Evolutionary conservation across 2,329 filamentous ascomycete genomes (phyloP).

Genomic region (Hortaea werneckii): DNA sequence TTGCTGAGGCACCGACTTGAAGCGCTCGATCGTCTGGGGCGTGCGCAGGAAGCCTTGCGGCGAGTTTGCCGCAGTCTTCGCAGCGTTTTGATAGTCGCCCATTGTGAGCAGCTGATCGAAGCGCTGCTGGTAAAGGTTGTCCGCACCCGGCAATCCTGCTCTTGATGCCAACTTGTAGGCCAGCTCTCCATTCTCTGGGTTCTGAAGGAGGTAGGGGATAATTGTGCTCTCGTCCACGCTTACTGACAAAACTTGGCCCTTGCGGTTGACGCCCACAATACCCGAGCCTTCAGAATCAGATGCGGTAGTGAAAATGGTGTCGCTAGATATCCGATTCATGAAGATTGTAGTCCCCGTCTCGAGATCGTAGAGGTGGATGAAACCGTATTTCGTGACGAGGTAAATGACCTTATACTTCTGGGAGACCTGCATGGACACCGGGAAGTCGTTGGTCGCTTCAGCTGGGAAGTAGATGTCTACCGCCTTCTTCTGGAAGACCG

Average conservation of each 20-base stretch:
- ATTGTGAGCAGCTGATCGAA: constrained; percentile 78
- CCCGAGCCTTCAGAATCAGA: constrained; percentile 74
- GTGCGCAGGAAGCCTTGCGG: constrained; percentile 92
- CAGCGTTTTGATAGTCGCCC: constrained; percentile 77
- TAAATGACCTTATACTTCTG: constrained; percentile 95
- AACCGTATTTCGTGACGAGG: constrained; percentile 96
- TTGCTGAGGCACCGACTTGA: constrained; percentile 75
- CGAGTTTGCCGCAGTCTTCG: constrained; percentile 93
- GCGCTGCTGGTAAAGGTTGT: constrained; percentile 83
- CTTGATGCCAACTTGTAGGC: constrained; percentile 94
- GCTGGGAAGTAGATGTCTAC: constrained; percentile 97
- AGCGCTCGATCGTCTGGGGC: constrained; percentile 86
- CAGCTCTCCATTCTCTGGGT: constrained; percentile 84
- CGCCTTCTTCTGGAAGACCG: constrained; percentile 84
- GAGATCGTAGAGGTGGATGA: constrained; percentile 96
- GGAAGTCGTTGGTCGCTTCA: constrained; percentile 93
- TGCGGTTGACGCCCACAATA: constrained; percentile 90
- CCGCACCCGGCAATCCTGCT: constrained; percentile 85
- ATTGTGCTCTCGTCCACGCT: constrained; percentile 85
- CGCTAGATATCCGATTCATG: constrained; percentile 99
- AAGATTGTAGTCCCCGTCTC: constrained; percentile 94
- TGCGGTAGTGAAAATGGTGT: constrained; percentile 95
- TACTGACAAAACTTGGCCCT: constrained; percentile 91
- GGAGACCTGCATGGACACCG: constrained; percentile 93
- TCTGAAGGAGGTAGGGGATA: constrained; percentile 91